A percentile compares a stretch with the other conserved stretches of the same genome.
These are phyloP conservation scores for Phycomyces nitens DNA, from an alignment of 192 early-diverging fungal genomes.

Conservation along the genomic window DNA sequence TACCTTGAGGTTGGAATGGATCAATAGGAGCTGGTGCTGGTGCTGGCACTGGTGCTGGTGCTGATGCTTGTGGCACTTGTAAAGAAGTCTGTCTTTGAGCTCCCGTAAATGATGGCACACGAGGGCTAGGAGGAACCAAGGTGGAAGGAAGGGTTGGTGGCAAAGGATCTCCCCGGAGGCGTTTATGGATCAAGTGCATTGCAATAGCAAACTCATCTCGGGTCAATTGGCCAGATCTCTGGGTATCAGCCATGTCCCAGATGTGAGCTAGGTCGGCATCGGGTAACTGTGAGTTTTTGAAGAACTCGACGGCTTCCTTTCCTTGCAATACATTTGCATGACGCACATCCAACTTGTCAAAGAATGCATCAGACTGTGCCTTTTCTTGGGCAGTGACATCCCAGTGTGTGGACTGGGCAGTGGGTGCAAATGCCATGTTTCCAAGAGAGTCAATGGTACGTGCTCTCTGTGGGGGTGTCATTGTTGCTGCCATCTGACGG, in stretches of 20 bases:
- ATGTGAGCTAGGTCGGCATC: slow-evolving; percentile 36
- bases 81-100: slow-evolving; percentile 1
- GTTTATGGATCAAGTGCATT: slow-evolving; percentile 72
- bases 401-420: slow-evolving; percentile 47
- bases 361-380: slow-evolving; percentile 69
- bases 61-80: background rate
- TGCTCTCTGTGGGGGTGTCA: slow-evolving; percentile 29
- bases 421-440: slow-evolving; percentile 16
- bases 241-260: slow-evolving; percentile 67
- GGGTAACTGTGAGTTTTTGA: slow-evolving; percentile 36
- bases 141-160: slow-evolving; percentile 54
- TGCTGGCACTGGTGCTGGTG: background rate
- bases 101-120: slow-evolving; percentile 6
- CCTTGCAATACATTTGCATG: slow-evolving; percentile 65
- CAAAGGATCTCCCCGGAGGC: slow-evolving; percentile 47
- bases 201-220: slow-evolving; percentile 78
- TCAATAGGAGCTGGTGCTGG: background rate
- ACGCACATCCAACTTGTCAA: slow-evolving; percentile 66
- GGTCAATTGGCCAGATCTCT: slow-evolving; percentile 55
- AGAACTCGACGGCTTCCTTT: slow-evolving; percentile 41
- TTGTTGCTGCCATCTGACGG: slow-evolving; percentile 29
- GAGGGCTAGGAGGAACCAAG: slow-evolving; percentile 55
- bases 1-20: too few relatives aligned
- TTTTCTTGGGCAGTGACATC: slow-evolving; percentile 73
- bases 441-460: slow-evolving; percentile 27